A percentile compares a stretch with the other conserved stretches of the same genome.
Evolutionary conservation across 495 filamentous ascomycete species (phyloP).

Genomic region (Aspergillus saccharolyticus): DNA sequence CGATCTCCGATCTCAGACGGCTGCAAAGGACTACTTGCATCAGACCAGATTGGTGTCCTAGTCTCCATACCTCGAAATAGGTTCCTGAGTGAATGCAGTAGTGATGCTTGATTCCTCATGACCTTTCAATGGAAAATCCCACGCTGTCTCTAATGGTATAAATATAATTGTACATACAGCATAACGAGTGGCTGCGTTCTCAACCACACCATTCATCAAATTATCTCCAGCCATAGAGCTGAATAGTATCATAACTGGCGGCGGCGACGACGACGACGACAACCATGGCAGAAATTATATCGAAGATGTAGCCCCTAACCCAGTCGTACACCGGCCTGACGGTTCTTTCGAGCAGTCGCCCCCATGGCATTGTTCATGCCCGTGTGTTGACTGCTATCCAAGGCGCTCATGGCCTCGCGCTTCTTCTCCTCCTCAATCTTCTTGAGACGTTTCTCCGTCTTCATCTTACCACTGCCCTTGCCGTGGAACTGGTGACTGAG

Average conservation of each 20-base stretch:
- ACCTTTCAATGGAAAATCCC: neutral
- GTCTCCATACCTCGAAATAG: no score
- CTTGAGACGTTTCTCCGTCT: constrained; percentile 95
- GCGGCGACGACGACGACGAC: no score
- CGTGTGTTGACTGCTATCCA: constrained; percentile 76
- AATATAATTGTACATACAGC: neutral
- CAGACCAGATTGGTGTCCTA: no score
- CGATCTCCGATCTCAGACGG: neutral
- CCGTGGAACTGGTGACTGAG: constrained; percentile 97
- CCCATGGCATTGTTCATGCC: constrained; percentile 79
- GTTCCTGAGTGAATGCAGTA: no score
- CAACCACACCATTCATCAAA: neutral
- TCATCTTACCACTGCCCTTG: constrained; percentile 93
- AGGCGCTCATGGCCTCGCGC: constrained; percentile 68
- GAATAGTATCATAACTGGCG: neutral
- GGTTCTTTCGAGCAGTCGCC: constrained; percentile 68
- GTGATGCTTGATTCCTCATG: neutral
- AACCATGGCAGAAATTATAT: neutral
- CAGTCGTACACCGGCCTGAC: constrained; percentile 85
- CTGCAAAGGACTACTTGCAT: no score
- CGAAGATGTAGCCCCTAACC: constrained; percentile 38
- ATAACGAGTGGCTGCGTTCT: neutral
- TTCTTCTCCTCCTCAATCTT: constrained; percentile 96
- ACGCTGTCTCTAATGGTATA: neutral
- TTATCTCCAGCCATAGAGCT: neutral